Evolutionary conservation across 2,329 filamentous ascomycete species (phyloP), one percentile per base, ranked within the genome.

Genomic region (Xenoacremonium recifei): DNA sequence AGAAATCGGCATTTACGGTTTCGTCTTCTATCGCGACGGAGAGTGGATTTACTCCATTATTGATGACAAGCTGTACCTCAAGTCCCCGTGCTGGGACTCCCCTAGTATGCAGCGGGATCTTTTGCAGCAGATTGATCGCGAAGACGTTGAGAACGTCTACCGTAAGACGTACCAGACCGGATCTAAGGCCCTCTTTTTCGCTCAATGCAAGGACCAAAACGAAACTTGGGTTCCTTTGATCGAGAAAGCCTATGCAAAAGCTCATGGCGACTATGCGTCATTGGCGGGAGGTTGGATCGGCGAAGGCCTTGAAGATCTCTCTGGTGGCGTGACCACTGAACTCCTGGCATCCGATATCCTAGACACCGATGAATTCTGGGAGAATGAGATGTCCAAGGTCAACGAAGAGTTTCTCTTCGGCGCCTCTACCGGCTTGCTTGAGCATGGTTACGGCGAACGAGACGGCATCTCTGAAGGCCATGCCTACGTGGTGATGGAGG

Each of bases 31-130:
- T 61, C 73, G 89, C 60, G 89, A 95, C 57, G 89, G 89, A 39
- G 88, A 93, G 65, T 96, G 89, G 90, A 87, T 92, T 42, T 89
- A 90, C 54, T 90, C 87, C 44, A 91, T 96, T 48, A 82, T 96
- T 45, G 90, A 96, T 59, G 90, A 96, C 64, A 95, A 95, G 66
- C 75, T 96, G 3, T 95, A 88, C 61, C 77, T 95, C 15, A 87
- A 84, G 45, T 88, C 87, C 2, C 85, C 88, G 4, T 85, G 87
- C 58, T 95, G 89, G 70, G 87, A 95, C 51, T 87, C 88, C 23
- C 84, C 82, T 1, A 83, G 86, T 37, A 77, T 87, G 61, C 85
- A 90, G 58, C 80, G 87, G 29, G 78, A 87, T 40, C 72, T 89
- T 18, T 78, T 89, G 58, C 80, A 89, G 54, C 84, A 89, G 55